These are phyloP conservation scores for Colletotrichum sp. DNA, from an alignment of 2,329 filamentous ascomycete genomes.

Conservation along the genomic window DNA sequence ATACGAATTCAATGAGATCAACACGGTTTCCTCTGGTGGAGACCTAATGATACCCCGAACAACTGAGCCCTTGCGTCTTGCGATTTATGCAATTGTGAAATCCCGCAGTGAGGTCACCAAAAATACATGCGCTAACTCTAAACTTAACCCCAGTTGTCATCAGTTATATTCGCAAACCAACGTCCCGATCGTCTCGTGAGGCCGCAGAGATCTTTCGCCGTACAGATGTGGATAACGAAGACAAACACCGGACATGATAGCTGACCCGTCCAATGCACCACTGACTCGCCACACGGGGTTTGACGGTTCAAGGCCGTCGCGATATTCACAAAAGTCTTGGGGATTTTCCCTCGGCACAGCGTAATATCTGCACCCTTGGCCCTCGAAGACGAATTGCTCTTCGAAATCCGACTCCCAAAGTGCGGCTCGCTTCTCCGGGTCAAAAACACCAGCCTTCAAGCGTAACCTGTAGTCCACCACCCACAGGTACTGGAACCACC, in stretches of 20 bases:
- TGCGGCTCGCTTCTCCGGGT: not conserved
- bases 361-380: not conserved
- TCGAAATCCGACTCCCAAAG: not conserved
- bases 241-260: not conserved
- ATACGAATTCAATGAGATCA: not conserved
- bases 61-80: not conserved
- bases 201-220: not conserved
- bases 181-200: rapidly evolving
- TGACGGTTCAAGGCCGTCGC: not conserved
- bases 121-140: not conserved
- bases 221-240: not conserved
- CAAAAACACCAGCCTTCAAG: not conserved
- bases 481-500: not conserved
- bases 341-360: not conserved
- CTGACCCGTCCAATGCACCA: not conserved
- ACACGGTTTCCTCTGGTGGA: not conserved
- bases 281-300: rapidly evolving
- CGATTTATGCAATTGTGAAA: not conserved
- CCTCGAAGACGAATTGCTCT: not conserved
- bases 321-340: not conserved
- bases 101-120: not conserved
- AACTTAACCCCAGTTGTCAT: not conserved
- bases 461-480: not conserved
- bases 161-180: not conserved
- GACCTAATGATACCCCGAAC: not conserved